Percentiles rank a stretch among this genome's conserved stretches.
These are phyloP conservation scores for Sicyos baderoa DNA, from an alignment of 306 rosid species.

Conservation along the genomic window DNA sequence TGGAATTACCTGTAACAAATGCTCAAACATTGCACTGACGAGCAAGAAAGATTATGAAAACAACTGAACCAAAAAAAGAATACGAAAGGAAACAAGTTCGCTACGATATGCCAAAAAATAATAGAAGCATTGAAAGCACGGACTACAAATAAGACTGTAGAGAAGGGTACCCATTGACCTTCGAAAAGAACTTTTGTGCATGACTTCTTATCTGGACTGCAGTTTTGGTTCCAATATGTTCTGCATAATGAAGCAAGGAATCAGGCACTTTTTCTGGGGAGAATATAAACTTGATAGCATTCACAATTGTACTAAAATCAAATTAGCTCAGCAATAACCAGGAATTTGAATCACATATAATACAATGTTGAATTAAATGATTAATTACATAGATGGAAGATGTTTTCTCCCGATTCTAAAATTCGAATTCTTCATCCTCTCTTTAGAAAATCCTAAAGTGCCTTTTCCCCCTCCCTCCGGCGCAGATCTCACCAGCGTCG, in stretches of 20 bases:
- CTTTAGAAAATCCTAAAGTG: too few species aligned
- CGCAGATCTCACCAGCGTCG: too few species aligned
- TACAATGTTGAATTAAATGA: background rate
- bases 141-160: constrained; percentile 25
- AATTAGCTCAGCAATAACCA: background rate
- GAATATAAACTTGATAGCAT: background rate
- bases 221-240: constrained; percentile 97
- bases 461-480: too few species aligned
- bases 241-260: constrained; percentile 37
- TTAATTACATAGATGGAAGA: background rate
- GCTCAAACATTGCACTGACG: background rate
- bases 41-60: constrained; percentile 3
- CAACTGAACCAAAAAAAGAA: constrained; percentile 3
- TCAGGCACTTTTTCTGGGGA: background rate
- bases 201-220: constrained; percentile 99
- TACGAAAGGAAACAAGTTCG: background rate
- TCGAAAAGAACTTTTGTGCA: constrained; percentile 98
- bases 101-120: background rate
- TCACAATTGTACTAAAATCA: constrained; percentile 14
- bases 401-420: too few species aligned
- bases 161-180: constrained; percentile 64
- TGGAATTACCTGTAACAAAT: background rate
- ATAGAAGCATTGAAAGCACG: constrained; percentile 14
- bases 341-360: background rate
- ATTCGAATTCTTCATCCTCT: too few species aligned